These are phyloP conservation scores for Tremellales sp. DNA, from an alignment of 1,284 basidiomycete genomes.

Conservation along the genomic window DNA sequence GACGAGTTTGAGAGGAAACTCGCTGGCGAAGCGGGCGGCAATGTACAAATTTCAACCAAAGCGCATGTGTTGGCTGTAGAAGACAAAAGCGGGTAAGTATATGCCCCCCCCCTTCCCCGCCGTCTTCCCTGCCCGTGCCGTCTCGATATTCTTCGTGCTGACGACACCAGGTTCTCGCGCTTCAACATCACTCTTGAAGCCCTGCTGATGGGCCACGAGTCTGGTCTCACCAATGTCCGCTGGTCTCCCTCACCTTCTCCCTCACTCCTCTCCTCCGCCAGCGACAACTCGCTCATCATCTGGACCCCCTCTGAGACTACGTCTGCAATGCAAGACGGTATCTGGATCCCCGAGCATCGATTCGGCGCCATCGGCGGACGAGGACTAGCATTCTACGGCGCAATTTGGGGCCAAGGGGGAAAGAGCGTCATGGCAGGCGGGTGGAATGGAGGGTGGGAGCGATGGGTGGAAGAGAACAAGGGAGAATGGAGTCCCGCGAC, in stretches of 20 bases:
- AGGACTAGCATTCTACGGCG: slow-evolving; percentile 83
- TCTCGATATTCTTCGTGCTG: neutral
- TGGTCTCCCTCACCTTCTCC: slow-evolving; percentile 61
- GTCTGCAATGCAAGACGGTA: slow-evolving; percentile 55
- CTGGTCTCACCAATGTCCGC: slow-evolving; percentile 76
- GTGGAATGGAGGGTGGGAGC: slow-evolving; percentile 86
- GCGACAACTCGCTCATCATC: slow-evolving; percentile 86
- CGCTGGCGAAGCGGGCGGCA: slow-evolving; percentile 64
- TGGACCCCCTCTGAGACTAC: slow-evolving; percentile 69
- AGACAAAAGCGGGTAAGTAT: slow-evolving; percentile 53
- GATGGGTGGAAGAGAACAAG: slow-evolving; percentile 60
- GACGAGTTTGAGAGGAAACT: slow-evolving; percentile 83
- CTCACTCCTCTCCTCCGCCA: slow-evolving; percentile 77
- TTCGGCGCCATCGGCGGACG: slow-evolving; percentile 90
- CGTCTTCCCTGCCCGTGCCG: neutral
- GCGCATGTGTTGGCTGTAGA: slow-evolving; percentile 69
- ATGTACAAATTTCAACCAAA: slow-evolving; percentile 76
- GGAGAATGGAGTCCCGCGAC: slow-evolving; percentile 65
- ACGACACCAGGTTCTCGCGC: slow-evolving; percentile 51
- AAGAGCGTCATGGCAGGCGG: slow-evolving; percentile 75
- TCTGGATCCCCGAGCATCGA: slow-evolving; percentile 84
- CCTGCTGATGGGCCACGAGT: slow-evolving; percentile 85
- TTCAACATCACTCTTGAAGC: slow-evolving; percentile 84
- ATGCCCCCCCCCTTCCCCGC: neutral
- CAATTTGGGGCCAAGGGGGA: slow-evolving; percentile 59